Evolutionary conservation across 768 basidiomycete genomes (phyloP), one percentile per base, ranked within the genome.

Genomic region (Lentinus tigrinus): DNA sequence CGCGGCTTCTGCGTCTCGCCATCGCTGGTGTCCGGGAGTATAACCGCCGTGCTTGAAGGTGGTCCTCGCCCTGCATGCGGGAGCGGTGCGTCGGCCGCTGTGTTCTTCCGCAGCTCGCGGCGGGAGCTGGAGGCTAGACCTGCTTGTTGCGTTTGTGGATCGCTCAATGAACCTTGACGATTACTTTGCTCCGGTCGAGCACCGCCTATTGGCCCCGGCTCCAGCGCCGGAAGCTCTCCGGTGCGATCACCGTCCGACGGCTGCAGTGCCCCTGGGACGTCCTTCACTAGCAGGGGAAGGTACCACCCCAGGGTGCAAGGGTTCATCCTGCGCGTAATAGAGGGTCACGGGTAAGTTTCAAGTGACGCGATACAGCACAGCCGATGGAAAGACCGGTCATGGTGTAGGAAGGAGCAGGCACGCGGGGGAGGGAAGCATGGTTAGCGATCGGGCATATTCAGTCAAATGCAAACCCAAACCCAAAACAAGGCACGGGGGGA

Each of bases 231-330:
- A 44, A 47, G 46, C 50, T 54, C 62, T 40, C 63, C 46, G 62
- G 58, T 62, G 26, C 62, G 52, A 19, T 65, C 64, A 43, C 58
- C 63, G 60, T 63, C 64, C 21, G 82, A 84, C 31, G 87, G 85
- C 66, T 87, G 85, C 65, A 87, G 70, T 57, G 83, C 88, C 10
- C 85, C 87, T 64, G 83, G 83, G 52, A 82, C 76, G 65, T 87
- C 85, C 63, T 81, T 78, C 57, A 91, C 85, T 51, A 95, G 79
- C 57, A 98, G 74, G 23, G 97, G 94, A 34, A 97, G 80, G 73
- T 99, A 98, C 89, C 93, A 96, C 6, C 92, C 92, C 11, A 98
- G 85, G 19, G 95, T 98, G 64, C 91, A 93, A 53, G 97, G 95
- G 69, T 99, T 99, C 94, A 98, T 97, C 73, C 88, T 83, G 65